phyloP scores from a whole-genome alignment of 2,329 filamentous ascomycete genomes.

The Aureobasidium sp. region DNA sequence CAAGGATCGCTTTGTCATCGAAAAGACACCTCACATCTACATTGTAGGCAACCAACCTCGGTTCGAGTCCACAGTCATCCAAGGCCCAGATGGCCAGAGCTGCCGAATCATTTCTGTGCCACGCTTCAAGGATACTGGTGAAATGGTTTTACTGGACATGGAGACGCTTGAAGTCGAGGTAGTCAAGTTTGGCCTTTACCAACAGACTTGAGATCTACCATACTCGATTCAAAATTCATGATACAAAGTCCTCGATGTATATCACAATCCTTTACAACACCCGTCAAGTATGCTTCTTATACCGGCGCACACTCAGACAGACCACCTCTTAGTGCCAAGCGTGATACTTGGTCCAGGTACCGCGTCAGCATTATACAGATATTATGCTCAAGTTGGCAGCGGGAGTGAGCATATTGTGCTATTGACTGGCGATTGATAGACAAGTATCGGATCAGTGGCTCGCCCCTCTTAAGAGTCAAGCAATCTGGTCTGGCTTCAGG shows the following conservation, averaged over 20 bases:
- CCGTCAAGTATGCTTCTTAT: neutral
- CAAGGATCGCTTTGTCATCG: slow-evolving; percentile 81
- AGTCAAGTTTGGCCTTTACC: slow-evolving; percentile 46
- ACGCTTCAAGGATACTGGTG: slow-evolving; percentile 65
- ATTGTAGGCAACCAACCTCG: slow-evolving; percentile 57
- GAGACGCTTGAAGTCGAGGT: slow-evolving; percentile 74
- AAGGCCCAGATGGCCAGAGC: slow-evolving; percentile 48
- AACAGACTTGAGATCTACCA: neutral
- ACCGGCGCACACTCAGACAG: neutral
- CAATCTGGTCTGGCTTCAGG: no score
- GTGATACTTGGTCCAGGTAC: neutral
- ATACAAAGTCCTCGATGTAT: neutral
- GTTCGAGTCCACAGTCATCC: slow-evolving; percentile 52
- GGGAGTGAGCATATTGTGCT: neutral
- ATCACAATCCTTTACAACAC: neutral
- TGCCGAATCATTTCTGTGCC: slow-evolving; percentile 79
- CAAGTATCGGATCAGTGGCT: neutral
- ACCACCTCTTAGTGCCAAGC: neutral
- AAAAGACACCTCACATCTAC: slow-evolving; percentile 79
- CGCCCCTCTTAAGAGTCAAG: no score
- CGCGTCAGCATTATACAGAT: neutral
- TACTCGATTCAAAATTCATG: neutral
- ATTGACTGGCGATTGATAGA: neutral
- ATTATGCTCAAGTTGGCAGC: neutral
- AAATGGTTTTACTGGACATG: slow-evolving; percentile 74